Evolutionary conservation across 805 yeast genomes (phyloP).

Genomic region (Metschnikowia dekortorum): DNA sequence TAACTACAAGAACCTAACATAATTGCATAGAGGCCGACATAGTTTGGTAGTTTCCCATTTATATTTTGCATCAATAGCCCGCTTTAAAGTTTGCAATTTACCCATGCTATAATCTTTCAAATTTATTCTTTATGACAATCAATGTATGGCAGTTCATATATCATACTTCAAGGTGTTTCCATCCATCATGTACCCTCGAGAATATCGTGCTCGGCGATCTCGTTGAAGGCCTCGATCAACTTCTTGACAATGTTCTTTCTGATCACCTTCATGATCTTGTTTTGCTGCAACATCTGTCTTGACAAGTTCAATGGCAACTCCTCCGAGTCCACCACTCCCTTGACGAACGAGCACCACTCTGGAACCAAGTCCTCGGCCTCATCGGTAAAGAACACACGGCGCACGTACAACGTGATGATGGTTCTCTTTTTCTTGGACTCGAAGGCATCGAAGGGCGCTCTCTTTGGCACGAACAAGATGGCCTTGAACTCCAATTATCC

Average conservation of each 20-base stretch:
- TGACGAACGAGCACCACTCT: slow-evolving; percentile 96
- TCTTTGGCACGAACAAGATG: slow-evolving; percentile 93
- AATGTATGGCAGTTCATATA: too few species aligned
- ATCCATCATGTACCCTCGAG: too few species aligned
- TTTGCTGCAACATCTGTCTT: slow-evolving; percentile 99
- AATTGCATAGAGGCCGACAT: too few species aligned
- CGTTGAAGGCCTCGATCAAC: slow-evolving; percentile 96
- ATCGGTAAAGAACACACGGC: slow-evolving; percentile 99
- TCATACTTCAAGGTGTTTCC: too few species aligned
- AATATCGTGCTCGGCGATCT: slow-evolving; percentile 90
- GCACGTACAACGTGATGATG: slow-evolving; percentile 97
- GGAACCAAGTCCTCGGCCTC: slow-evolving; percentile 99
- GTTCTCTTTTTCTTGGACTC: slow-evolving; percentile 98
- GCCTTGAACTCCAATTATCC: slow-evolving; percentile 99
- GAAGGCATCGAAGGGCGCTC: slow-evolving; percentile 98
- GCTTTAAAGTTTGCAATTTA: too few species aligned
- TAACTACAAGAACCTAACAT: too few species aligned
- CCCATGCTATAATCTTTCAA: too few species aligned
- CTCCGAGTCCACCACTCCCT: slow-evolving; percentile 99
- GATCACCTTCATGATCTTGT: slow-evolving; percentile 98
- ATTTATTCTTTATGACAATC: too few species aligned
- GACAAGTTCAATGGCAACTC: slow-evolving; percentile 99
- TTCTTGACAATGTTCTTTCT: slow-evolving; percentile 99
- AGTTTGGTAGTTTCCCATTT: too few species aligned
- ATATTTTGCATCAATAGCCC: too few species aligned